Evolutionary conservation across 148 eudicot genomes (phyloP).

Genomic region (Vaccinium vitisidaea): DNA sequence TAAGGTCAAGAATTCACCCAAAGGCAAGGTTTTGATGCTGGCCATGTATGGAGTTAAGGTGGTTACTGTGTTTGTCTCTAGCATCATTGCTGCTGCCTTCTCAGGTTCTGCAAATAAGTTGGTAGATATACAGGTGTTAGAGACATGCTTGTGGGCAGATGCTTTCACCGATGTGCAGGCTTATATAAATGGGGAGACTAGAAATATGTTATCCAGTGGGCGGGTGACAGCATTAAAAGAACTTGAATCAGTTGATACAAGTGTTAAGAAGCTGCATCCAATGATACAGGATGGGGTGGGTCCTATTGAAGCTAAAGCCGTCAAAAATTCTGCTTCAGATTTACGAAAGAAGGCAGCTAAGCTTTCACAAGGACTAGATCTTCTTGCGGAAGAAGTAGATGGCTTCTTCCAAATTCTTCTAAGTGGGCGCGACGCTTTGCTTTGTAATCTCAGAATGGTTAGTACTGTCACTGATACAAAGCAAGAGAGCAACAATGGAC

Average conservation of each 20-base stretch:
- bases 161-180: constrained; percentile 57
- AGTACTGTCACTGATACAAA: constrained; percentile 32
- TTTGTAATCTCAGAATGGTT: constrained; percentile 61
- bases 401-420: constrained; percentile 71
- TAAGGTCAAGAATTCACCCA: constrained; percentile 73
- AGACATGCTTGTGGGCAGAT: constrained; percentile 63
- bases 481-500: constrained; percentile 32
- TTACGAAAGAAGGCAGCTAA: constrained; percentile 40
- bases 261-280: constrained; percentile 26
- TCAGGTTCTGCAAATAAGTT: constrained; percentile 55
- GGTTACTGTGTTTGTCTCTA: constrained; percentile 59
- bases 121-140: constrained; percentile 45
- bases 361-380: constrained; percentile 64
- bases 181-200: constrained; percentile 53
- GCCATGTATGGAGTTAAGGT: constrained; percentile 86
- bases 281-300: constrained; percentile 30
- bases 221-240: constrained; percentile 51
- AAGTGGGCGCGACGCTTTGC: constrained; percentile 75
- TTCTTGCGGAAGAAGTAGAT: constrained; percentile 64
- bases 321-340: constrained; percentile 29
- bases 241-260: constrained; percentile 51
- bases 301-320: constrained; percentile 29
- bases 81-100: constrained; percentile 59
- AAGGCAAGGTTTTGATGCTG: constrained; percentile 82
- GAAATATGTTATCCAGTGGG: constrained; percentile 37